Evolutionary conservation across 768 basidiomycete genomes (phyloP).

Genomic region (Phanerochaete carnosa): DNA sequence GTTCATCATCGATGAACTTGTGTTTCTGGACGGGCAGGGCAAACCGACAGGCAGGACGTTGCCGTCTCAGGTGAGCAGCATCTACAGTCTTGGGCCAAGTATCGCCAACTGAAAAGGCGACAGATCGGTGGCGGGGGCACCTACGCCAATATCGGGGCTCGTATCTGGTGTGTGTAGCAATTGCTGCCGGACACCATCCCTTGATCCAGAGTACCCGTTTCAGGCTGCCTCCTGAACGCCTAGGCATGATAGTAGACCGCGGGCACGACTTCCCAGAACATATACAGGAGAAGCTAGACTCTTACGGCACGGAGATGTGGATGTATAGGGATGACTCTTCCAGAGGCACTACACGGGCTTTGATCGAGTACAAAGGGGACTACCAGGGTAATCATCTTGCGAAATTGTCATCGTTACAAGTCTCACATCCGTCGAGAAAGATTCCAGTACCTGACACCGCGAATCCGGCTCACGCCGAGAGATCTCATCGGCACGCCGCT

Average conservation of each 20-base stretch:
- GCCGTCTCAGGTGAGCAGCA: conserved; percentile 45
- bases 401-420: background rate
- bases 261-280: conserved; percentile 70
- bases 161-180: conserved; percentile 59
- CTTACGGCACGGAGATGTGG: conserved; percentile 78
- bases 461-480: conserved; percentile 64
- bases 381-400: conserved; percentile 44
- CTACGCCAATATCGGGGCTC: conserved; percentile 74
- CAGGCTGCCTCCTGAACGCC: conserved; percentile 60
- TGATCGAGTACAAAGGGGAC: conserved; percentile 76
- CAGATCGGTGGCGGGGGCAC: conserved; percentile 91
- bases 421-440: conserved; percentile 34
- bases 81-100: background rate
- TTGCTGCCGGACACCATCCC: background rate
- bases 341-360: conserved; percentile 61
- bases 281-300: conserved; percentile 51
- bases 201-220: background rate
- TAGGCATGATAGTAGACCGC: conserved; percentile 85
- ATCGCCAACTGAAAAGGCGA: background rate
- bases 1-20: conserved; percentile 88
- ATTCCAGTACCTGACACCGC: conserved; percentile 75
- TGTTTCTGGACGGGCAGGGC: conserved; percentile 56
- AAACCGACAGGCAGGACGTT: conserved; percentile 42
- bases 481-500: conserved; percentile 60
- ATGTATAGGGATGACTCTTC: conserved; percentile 59